Evolutionary conservation across 2,329 filamentous ascomycete species (phyloP), one percentile per base, ranked within the genome.

Genomic region (Ascochyta pisi): DNA sequence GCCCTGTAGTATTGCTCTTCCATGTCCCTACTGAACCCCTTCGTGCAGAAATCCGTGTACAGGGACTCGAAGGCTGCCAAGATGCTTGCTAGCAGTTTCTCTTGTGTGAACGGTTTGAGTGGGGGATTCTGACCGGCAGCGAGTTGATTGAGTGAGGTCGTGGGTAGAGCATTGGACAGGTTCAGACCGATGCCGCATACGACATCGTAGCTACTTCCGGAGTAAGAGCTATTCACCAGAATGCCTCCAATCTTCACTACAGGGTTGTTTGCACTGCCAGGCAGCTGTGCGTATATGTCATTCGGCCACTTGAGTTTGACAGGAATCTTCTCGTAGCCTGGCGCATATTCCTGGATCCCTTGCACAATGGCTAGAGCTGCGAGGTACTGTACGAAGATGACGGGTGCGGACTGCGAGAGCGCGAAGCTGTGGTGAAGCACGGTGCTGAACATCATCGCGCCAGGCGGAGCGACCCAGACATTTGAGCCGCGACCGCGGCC

Each of bases 271-370:
- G 80, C 42, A 81, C 82, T 49, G 76, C 79, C 6, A 84, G 90
- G 70, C 0, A 73, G 58, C 16, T 67, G 68, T 0, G 76, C 77
- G 66, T 80, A 79, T 50, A 99, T 91, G 71, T 99, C 95, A 68
- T 99, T 99, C 10, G 95, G 95, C 95, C 95, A 99, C 76, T 99
- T 99, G 29, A 99, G 78, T 72, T 90, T 92, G 37, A 99, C 83
- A 0, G 91, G 90, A 4, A 98, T 75, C 0, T 86, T 81, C 6
- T 85, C 82, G 74, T 96, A 98, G 7, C 88, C 91, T 2, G 77
- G 76, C 44, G 89, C 92, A 70, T 98, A 98, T 24, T 82, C 83
- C 61, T 90, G 88, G 60, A 98, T 88, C 0, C 91, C 94, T 59
- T 91, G 85, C 3, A 96, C 89, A 38, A 94, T 89, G 37, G 95